Base-by-base conservation (phyloP, 2,329 filamentous ascomycete genomes). In the Fusarium burgessii region DNA sequence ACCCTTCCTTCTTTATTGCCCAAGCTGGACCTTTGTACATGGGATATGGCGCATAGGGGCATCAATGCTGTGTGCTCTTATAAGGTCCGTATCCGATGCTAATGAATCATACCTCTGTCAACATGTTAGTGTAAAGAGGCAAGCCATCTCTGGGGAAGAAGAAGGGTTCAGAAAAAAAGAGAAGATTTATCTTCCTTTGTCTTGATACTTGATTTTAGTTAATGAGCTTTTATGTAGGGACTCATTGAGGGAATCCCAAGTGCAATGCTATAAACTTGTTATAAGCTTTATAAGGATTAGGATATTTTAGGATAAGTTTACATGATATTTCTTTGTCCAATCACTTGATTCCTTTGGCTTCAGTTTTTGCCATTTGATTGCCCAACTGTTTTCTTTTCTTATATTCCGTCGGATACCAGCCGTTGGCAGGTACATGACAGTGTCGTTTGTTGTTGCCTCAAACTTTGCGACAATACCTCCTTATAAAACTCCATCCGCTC, bases 351-450 rank as follows among this genome's bases (percentile, higher is more conserved):
- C 29, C 29, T 29, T 29, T 29, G 8, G 2, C 10, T 29, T 29
- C 15, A 40, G 29, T 18, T 33, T n/a, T 18, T 38, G 43, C 17
- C 23, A 32, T 57, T 35, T 45, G 25, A 14, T 3, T 7, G 5
- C 9, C 32, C 36, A 35, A 17, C n/a, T 38, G 7, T 23, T 38
- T 40, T 15, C 27, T 27, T n/a, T 11, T 18, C 29, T 58, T 29
- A 23, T 35, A 11, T 20, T 38, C 17, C 25, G 17, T n/a, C 41
- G 23, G 58, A 27, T 52, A 35, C 42, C 56, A 66, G 36, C 56
- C 42, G 41, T 23, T 47, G 52, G 66, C 69, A 70, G 69, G 49
- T 70, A 47, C 60, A 42, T 35, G 45, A 40, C 69, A 49, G 69
- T 57, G 50, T 40, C 33, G 50, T 60, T 43, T 27, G 42, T 66